Percentiles rank a stretch among this genome's conserved stretches.
Conservation (phyloP, 371 early-diverging fungal genomes). For the Smittium mucronatum region DNA sequence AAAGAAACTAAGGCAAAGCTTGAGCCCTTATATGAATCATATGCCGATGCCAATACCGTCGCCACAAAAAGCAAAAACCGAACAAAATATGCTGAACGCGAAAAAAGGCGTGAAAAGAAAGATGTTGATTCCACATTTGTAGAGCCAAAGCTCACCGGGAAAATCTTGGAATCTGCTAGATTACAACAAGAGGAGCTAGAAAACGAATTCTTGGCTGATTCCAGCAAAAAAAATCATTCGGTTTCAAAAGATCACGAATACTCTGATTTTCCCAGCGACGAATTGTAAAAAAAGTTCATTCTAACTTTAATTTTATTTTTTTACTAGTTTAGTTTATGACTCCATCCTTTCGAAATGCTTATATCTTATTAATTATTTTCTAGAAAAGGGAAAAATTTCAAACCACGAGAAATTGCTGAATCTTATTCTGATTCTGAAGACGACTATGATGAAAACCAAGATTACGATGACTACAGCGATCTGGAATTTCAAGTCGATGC, state of each 20-base stretch:
- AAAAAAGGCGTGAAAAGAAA: conserved; percentile 40
- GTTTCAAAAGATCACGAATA: conserved; percentile 19
- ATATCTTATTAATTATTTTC: not conserved
- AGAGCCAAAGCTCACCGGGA: conserved; percentile 77
- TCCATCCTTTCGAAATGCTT: too few species aligned
- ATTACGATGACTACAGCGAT: conserved; percentile 28
- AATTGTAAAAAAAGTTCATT: not conserved
- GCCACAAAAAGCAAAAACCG: conserved; percentile 34
- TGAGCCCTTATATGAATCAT: not conserved
- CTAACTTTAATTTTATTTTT: not conserved
- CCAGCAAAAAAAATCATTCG: not conserved
- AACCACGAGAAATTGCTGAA: not conserved
- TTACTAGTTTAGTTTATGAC: not conserved
- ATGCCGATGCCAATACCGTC: conserved; percentile 23
- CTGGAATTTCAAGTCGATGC: conserved; percentile 56
- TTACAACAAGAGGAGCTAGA: conserved; percentile 86
- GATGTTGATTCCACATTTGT: conserved; percentile 52
- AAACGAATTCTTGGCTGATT: conserved; percentile 29
- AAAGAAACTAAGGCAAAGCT: not conserved
- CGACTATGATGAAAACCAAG: conserved; percentile 12
- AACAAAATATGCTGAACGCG: conserved; percentile 50
- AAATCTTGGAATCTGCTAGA: conserved; percentile 72
- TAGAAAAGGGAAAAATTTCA: not conserved
- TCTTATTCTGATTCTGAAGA: conserved; percentile 24
- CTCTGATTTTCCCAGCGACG: conserved; percentile 8